Evolutionary conservation across 2,329 filamentous ascomycete genomes (phyloP).

Genomic region (Cladophialophora yegresii): DNA sequence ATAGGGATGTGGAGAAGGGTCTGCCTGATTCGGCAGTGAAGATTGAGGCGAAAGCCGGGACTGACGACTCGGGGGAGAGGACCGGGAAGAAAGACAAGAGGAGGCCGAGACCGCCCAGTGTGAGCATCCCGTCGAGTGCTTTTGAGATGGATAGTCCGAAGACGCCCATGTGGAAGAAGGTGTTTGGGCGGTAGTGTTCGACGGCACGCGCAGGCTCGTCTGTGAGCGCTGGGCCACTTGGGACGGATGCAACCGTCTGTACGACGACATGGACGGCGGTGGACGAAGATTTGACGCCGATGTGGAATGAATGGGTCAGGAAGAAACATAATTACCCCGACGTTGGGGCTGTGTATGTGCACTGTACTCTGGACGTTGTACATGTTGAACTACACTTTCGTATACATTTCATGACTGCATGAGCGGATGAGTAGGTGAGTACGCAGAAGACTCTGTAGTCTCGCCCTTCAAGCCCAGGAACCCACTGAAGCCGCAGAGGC

Average conservation of each 20-base stretch:
- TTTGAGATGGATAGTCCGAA: conserved; percentile 33
- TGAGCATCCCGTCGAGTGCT: conserved; percentile 20
- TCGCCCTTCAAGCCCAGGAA: background rate
- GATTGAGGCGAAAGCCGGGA: conserved; percentile 6
- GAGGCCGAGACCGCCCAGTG: conserved; percentile 21
- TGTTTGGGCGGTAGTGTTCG: conserved; percentile 28
- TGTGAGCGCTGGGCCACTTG: no score
- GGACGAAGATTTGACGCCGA: background rate
- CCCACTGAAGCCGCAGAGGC: background rate
- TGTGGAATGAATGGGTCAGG: background rate
- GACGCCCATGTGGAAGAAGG: conserved; percentile 34
- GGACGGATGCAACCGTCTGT: background rate
- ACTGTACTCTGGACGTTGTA: background rate
- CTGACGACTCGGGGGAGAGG: background rate
- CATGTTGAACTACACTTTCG: no score
- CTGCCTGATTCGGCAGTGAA: conserved; percentile 11
- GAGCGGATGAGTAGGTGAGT: background rate
- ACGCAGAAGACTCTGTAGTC: background rate
- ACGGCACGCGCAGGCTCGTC: no score
- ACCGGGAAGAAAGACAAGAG: conserved; percentile 11
- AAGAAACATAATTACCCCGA: background rate
- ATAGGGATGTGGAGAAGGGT: conserved; percentile 26
- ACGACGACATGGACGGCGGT: conserved; percentile 1
- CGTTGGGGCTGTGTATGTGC: background rate
- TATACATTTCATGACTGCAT: background rate